Conservation (phyloP, 306 rosid genomes). For the Dalbergia oliveri region DNA sequence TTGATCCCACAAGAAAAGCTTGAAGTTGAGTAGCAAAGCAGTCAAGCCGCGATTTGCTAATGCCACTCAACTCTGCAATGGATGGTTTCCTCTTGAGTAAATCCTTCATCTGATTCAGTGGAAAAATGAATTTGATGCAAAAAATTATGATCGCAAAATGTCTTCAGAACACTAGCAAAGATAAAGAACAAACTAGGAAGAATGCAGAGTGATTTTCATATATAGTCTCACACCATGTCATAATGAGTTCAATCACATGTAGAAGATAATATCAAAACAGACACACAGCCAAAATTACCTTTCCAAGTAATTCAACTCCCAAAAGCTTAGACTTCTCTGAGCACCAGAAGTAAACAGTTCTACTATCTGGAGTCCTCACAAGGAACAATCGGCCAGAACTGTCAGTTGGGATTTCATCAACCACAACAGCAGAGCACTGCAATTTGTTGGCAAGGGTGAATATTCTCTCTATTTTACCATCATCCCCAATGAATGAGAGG, state of each 20-base stretch:
- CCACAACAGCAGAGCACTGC: constrained; percentile 61
- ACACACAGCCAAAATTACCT: constrained; percentile 58
- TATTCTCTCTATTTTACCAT: constrained; percentile 72
- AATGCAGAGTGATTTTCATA: constrained; percentile 3
- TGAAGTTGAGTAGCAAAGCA: constrained; percentile 93
- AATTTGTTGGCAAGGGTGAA: constrained; percentile 61
- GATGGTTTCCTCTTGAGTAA: constrained; percentile 83
- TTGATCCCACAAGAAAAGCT: constrained; percentile 84
- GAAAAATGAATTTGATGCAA: constrained; percentile 9
- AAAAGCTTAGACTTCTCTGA: constrained; percentile 90
- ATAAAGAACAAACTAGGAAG: constrained; percentile 21
- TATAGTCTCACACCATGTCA: not conserved
- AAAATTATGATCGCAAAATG: not conserved
- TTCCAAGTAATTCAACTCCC: constrained; percentile 81
- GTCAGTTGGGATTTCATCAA: constrained; percentile 76
- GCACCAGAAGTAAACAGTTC: constrained; percentile 80
- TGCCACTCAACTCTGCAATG: constrained; percentile 88
- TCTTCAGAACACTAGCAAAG: not conserved
- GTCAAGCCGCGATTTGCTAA: constrained; percentile 85
- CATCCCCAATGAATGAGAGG: constrained; percentile 85
- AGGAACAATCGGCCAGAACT: constrained; percentile 83
- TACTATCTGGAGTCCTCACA: constrained; percentile 59
- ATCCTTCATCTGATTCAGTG: constrained; percentile 74
- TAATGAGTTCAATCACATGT: not conserved
- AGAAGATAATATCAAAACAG: not conserved